These are phyloP conservation scores for Pyracantha coccinea DNA, from an alignment of 331 rosid genomes.

Conservation along the genomic window DNA sequence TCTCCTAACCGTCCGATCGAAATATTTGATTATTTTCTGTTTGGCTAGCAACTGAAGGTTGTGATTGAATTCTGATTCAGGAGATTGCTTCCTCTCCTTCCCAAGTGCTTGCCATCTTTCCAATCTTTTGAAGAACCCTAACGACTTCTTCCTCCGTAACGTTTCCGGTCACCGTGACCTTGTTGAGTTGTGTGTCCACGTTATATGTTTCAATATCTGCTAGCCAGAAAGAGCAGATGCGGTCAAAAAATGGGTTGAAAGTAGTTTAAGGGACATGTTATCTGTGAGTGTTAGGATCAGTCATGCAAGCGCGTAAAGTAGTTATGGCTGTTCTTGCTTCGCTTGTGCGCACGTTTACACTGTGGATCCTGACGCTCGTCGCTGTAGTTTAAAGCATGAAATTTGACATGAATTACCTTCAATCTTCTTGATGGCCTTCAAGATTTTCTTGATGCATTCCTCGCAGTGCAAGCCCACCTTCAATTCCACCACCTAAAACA, in stretches of 20 bases:
- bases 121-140: slow-evolving; percentile 55
- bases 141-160: slow-evolving; percentile 61
- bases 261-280: too few relatives aligned
- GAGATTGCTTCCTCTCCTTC: slow-evolving; percentile 21
- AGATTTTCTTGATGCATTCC: slow-evolving; percentile 83
- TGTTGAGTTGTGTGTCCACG: slow-evolving; percentile 56
- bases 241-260: too few relatives aligned
- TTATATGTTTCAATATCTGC: slow-evolving; percentile 81
- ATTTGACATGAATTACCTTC: slow-evolving; percentile 34
- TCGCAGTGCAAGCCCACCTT: slow-evolving; percentile 82
- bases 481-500: slow-evolving; percentile 65
- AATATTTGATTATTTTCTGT: too few relatives aligned
- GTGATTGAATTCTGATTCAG: neutral
- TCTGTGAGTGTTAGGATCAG: too few relatives aligned
- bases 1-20: too few relatives aligned
- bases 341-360: too few relatives aligned
- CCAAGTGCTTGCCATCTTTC: slow-evolving; percentile 62
- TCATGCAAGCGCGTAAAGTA: too few relatives aligned
- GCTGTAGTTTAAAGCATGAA: neutral
- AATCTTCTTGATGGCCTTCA: slow-evolving; percentile 77
- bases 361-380: too few relatives aligned
- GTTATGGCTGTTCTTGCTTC: too few relatives aligned
- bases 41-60: too few relatives aligned
- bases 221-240: neutral
- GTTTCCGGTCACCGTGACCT: slow-evolving; percentile 74